Percentiles rank a stretch among this genome's conserved stretches.
Conservation (phyloP, 2,329 filamentous ascomycete species). For the Fusarium ramigenum region DNA sequence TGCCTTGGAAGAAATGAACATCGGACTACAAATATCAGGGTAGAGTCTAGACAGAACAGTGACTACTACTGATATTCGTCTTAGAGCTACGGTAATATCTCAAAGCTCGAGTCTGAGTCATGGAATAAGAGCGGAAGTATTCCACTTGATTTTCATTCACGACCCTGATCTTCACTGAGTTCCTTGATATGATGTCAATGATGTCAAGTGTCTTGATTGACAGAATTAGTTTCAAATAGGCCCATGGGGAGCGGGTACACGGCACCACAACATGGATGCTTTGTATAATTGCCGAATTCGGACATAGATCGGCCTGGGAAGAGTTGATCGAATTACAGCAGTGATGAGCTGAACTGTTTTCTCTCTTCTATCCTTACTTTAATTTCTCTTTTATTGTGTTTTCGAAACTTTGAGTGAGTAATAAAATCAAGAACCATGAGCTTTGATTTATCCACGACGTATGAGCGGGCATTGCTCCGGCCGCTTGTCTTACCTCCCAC, state of each 20-base stretch:
- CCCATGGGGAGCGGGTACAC: neutral
- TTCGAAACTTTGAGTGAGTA: rapidly evolving
- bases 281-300: neutral
- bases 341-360: neutral
- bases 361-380: too few species aligned
- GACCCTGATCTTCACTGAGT: neutral
- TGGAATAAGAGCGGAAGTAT: neutral
- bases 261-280: neutral
- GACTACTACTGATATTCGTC: too few species aligned
- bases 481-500: neutral
- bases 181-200: neutral
- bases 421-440: neutral
- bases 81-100: neutral
- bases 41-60: too few species aligned
- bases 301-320: neutral
- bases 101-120: too few species aligned
- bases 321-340: neutral
- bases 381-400: rapidly evolving
- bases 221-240: neutral
- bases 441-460: neutral
- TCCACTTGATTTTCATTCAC: neutral
- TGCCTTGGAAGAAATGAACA: neutral
- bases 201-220: neutral
- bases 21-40: rapidly evolving
- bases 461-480: neutral